Evolutionary conservation across 2,329 filamentous ascomycete species (phyloP).

Genomic region (Neonectria coccinea): DNA sequence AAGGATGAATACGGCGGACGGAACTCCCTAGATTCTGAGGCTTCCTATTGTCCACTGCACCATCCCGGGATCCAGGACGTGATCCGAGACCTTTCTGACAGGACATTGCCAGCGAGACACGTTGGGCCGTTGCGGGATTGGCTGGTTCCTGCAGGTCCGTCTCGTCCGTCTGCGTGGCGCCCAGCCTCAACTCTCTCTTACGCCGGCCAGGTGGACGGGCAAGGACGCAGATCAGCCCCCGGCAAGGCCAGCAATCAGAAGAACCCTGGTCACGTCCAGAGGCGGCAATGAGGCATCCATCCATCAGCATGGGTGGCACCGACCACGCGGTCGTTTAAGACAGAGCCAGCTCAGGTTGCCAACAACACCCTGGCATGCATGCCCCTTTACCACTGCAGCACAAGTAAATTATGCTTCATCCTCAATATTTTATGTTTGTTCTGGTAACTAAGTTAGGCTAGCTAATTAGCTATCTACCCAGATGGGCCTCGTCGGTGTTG

Average conservation of each 20-base stretch:
- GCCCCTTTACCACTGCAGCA: conserved; percentile 47
- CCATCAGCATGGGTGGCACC: conserved; percentile 41
- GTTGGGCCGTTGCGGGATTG: conserved; percentile 24
- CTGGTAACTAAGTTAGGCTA: no score
- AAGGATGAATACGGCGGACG: conserved; percentile 4
- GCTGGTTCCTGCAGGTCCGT: conserved; percentile 7
- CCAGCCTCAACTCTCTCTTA: background rate
- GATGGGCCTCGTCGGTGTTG: no score
- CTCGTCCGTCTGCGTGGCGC: conserved; percentile 20
- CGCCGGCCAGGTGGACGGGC: conserved; percentile 8
- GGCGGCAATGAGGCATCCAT: no score
- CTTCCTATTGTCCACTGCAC: background rate
- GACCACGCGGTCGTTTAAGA: conserved; percentile 43
- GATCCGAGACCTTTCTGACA: background rate
- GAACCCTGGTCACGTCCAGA: no score
- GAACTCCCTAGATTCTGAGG: conserved; percentile 14
- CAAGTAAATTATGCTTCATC: background rate
- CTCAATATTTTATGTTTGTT: no score
- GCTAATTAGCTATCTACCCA: no score
- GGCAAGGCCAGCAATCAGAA: conserved; percentile 30
- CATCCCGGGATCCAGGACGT: background rate
- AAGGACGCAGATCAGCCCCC: conserved; percentile 1
- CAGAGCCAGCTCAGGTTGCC: background rate
- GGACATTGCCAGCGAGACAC: conserved; percentile 15
- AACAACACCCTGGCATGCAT: conserved; percentile 42